These are phyloP conservation scores for Aspergillus sparsus DNA, from an alignment of 495 filamentous ascomycete species.

Conservation along the genomic window DNA sequence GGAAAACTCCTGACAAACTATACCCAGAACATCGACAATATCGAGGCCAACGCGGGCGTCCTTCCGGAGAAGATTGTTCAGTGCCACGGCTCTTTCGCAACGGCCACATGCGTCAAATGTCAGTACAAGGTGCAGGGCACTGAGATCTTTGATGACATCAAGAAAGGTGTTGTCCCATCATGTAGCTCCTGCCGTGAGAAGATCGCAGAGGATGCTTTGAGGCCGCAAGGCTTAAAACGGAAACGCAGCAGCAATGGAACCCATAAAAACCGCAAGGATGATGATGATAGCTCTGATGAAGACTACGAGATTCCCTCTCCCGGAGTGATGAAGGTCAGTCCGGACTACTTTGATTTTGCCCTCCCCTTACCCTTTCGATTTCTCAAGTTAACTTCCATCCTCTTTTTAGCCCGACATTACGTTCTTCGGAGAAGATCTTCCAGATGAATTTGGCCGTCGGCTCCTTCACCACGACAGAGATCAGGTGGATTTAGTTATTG, in stretches of 20 bases:
- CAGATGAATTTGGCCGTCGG: conserved; percentile 78
- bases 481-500: conserved; percentile 85
- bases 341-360: too few relatives aligned
- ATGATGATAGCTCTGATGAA: conserved; percentile 67
- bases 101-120: conserved; percentile 86
- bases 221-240: conserved; percentile 63
- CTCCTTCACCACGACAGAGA: conserved; percentile 77
- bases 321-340: conserved; percentile 84
- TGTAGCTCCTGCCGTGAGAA: conserved; percentile 46
- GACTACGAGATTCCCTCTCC: conserved; percentile 69
- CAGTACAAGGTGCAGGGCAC: conserved; percentile 71
- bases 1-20: conserved; percentile 93
- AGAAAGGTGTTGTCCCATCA: conserved; percentile 65
- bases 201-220: conserved; percentile 42
- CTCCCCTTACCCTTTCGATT: conserved; percentile 3
- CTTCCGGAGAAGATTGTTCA: conserved; percentile 82
- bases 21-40: conserved; percentile 98
- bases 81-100: conserved; percentile 95
- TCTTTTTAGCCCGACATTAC: conserved; percentile 77
- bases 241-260: conserved; percentile 69
- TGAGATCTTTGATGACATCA: conserved; percentile 75
- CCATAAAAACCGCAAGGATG: conserved; percentile 52
- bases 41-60: conserved; percentile 88
- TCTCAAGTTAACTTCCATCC: conserved; percentile 14
- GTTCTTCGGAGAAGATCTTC: conserved; percentile 80